Base-by-base conservation (phyloP, 2,329 filamentous ascomycete genomes). In the Botrytis galanthina region DNA sequence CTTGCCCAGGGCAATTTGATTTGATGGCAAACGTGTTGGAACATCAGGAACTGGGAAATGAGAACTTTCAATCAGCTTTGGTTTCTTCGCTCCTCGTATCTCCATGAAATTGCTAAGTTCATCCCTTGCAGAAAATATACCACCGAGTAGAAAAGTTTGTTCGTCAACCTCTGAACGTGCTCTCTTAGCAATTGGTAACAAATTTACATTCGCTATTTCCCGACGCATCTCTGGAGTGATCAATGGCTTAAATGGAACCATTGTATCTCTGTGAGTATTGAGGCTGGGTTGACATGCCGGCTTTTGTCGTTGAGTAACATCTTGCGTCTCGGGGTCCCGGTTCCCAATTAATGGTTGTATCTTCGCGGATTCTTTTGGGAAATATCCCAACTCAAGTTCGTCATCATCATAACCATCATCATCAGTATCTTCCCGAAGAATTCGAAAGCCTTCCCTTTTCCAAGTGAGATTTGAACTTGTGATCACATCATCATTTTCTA, bases 21-120 rank as follows among this genome's bases (percentile, higher is more conserved):
- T 22, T 9, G 60, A 42, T 29, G 57, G 29, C 46, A 32, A 22
- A 14, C 32, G 10, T 7, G 61, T 20, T 29, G 68, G 3, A 37
- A 72, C 51, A 62, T 63, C 72, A 16, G 48, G n/a, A 32, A 35
- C 72, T 4, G 35, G 7, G n/a, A 80, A 82, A 59, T 81, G 80
- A 16, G 76, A 73, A 73, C 78, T 80, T 37, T 76, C 78, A 26
- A 74, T 75, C 8, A 78, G 62, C 64, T 79, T 80, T 63, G 75
- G 74, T 66, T 76, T 80, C 71, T 81, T 82, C 3, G 74, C 73
- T 37, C 85, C 84, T 71, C 85, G 83, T 12, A 85, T 80, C 68
- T 84, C 81, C 82, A 89, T 86, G 75, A 87, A 89, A 42, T 83
- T 85, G 8, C 84, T 81, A 44, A 89, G 77, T 5, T 85, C 84